phyloP scores from a whole-genome alignment of 208 protist species.

The Porcisia deanei region DNA sequence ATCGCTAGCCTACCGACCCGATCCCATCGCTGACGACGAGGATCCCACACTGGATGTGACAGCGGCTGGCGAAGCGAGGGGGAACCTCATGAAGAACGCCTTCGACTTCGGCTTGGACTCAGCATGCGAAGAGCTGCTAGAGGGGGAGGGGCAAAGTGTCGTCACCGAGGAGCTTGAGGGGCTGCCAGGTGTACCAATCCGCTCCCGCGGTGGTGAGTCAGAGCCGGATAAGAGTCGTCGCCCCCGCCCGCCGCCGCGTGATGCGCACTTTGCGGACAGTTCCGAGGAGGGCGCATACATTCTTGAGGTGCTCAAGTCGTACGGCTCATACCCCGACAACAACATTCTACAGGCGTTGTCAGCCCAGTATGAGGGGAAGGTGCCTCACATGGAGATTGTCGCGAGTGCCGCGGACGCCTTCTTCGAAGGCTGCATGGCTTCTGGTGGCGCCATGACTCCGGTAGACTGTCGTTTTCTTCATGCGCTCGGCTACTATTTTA shows the following conservation, averaged over 20 bases:
- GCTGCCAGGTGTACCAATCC: background rate
- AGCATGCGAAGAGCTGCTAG: constrained; percentile 37
- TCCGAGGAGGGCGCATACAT: constrained; percentile 68
- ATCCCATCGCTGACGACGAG: constrained; percentile 20
- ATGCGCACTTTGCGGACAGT: constrained; percentile 37
- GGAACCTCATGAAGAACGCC: constrained; percentile 18
- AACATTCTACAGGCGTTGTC: constrained; percentile 45
- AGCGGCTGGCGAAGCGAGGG: background rate
- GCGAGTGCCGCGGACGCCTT: constrained; percentile 32
- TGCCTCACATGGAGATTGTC: constrained; percentile 33
- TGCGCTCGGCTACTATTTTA: constrained; percentile 51
- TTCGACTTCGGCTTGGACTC: constrained; percentile 39
- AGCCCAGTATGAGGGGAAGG: constrained; percentile 24
- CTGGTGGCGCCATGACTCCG: constrained; percentile 36
- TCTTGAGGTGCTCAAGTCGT: constrained; percentile 50
- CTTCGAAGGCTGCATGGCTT: constrained; percentile 44
- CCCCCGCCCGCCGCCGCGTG: constrained; percentile 11
- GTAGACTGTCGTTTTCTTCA: constrained; percentile 46
- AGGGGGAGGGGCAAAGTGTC: constrained; percentile 24
- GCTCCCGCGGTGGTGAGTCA: constrained; percentile 12
- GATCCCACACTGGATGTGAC: background rate
- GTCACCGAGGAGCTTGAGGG: constrained; percentile 20
- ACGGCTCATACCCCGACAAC: constrained; percentile 60
- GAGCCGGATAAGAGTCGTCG: constrained; percentile 23
- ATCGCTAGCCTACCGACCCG: constrained; percentile 50